Base-by-base conservation (phyloP, 257 asterid species). In the Linaria vulgaris region DNA sequence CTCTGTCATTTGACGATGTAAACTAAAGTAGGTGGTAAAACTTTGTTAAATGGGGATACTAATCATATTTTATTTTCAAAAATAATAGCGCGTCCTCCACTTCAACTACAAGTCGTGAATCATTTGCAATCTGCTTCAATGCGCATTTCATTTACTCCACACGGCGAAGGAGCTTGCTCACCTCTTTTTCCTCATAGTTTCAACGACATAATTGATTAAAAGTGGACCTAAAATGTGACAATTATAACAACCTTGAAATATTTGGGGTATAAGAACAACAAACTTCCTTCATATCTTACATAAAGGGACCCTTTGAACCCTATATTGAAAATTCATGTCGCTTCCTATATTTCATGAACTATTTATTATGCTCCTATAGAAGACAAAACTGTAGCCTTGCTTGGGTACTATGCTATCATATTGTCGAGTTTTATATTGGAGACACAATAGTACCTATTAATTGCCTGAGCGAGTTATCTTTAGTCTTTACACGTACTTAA, bases 331-430 rank as follows among this genome's bases (percentile, higher is more conserved):
- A 24, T 46, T 37, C 59, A 66, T 72, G 68, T 50, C 63, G 41
- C 48, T 9, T 21, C 27, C 20, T 37, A 55, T 8, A 24, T 46
- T 23, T 45, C 37, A 20, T 11, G 22, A 57, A 44, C 22, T n/a
- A 21, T 37, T 46, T 34, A 16, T 31, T 34, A 69, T 20, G 20
- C 57, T 64, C 11, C 49, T 34, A 63, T 49, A 43, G 10, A 16
- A 14, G 63, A 59, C 55, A 60, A 66, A 21, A 59, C 45, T 66
- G 64, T 53, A 66, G 69, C 31, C 69, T 22, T 30, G 44, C 43
- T 70, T 52, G 56, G 59, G 47, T 46, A 53, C 59, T 59, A 72
- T 39, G 17, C 48, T 48, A 64, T 64, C 66, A 63, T 56, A 70
- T 47, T 70, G 66, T 70, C 62, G 38, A 49, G 20, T 9, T 38